These are phyloP conservation scores for Setaria viridis DNA, from an alignment of 202 grass and related monocot species.

Conservation along the genomic window DNA sequence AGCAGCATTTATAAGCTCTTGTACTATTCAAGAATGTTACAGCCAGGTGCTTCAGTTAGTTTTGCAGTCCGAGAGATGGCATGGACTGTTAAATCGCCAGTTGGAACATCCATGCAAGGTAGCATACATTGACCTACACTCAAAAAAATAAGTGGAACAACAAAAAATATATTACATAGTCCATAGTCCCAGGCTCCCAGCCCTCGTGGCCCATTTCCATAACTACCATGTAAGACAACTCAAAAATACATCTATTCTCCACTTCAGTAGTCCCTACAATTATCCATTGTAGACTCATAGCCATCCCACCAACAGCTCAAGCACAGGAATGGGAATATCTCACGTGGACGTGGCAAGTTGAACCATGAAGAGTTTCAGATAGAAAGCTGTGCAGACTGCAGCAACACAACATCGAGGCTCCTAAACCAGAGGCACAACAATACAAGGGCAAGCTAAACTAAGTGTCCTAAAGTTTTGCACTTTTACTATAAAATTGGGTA, in stretches of 20 bases:
- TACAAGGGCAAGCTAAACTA: neutral
- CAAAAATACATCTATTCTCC: neutral
- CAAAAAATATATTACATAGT: neutral
- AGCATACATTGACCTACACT: neutral
- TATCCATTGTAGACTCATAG: constrained; percentile 4
- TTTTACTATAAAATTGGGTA: neutral
- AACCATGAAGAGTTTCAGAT: neutral
- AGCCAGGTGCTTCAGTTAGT: neutral
- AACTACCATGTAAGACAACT: neutral
- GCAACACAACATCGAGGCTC: neutral
- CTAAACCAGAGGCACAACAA: neutral
- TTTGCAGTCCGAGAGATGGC: neutral
- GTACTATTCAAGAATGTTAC: neutral
- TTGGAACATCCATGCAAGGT: neutral
- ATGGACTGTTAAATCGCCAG: neutral
- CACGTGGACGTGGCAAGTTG: neutral
- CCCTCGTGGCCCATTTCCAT: neutral
- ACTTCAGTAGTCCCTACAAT: neutral
- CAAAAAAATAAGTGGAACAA: neutral
- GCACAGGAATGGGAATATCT: neutral
- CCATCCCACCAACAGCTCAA: neutral
- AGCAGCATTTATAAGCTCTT: neutral
- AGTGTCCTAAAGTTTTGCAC: neutral
- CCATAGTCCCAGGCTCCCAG: neutral
- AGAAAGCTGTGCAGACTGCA: neutral